phyloP scores from a whole-genome alignment of 2,329 filamentous ascomycete species.

The Ophiostoma triangulosporum region DNA sequence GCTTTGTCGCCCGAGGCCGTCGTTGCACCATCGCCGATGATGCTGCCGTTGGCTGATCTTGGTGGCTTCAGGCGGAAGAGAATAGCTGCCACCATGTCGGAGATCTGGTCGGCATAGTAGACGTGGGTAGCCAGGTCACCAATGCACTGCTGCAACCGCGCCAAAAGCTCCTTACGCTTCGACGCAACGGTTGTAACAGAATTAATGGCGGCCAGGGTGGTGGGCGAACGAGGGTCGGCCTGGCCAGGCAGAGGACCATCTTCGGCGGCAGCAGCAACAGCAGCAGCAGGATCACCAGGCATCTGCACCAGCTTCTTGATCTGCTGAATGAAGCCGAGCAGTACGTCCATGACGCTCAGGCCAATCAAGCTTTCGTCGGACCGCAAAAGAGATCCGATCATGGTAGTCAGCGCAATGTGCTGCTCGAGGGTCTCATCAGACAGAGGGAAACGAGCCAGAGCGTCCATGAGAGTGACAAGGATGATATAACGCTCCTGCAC shows the following conservation, averaged over 20 bases:
- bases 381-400: conserved; percentile 70
- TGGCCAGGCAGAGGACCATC: conserved; percentile 15
- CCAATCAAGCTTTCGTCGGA: conserved; percentile 91
- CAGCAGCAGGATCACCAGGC: conserved; percentile 24
- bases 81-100: conserved; percentile 81
- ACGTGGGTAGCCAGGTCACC: conserved; percentile 87
- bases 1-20: conserved; percentile 35
- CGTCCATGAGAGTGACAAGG: conserved; percentile 67
- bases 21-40: conserved; percentile 18
- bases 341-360: conserved; percentile 87
- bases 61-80: conserved; percentile 62
- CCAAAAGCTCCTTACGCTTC: conserved; percentile 52
- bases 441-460: conserved; percentile 53
- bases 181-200: conserved; percentile 22
- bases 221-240: conserved; percentile 17
- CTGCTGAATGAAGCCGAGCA: conserved; percentile 73
- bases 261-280: conserved; percentile 1
- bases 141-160: conserved; percentile 66
- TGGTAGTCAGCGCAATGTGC: conserved; percentile 60
- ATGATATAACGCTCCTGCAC: conserved; percentile 93
- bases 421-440: conserved; percentile 58
- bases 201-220: conserved; percentile 20
- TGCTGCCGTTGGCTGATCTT: conserved; percentile 25
- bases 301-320: conserved; percentile 66
- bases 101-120: conserved; percentile 92